Conservation (phyloP, 805 yeast species). For the Metschnikowia baotianmanensis region DNA sequence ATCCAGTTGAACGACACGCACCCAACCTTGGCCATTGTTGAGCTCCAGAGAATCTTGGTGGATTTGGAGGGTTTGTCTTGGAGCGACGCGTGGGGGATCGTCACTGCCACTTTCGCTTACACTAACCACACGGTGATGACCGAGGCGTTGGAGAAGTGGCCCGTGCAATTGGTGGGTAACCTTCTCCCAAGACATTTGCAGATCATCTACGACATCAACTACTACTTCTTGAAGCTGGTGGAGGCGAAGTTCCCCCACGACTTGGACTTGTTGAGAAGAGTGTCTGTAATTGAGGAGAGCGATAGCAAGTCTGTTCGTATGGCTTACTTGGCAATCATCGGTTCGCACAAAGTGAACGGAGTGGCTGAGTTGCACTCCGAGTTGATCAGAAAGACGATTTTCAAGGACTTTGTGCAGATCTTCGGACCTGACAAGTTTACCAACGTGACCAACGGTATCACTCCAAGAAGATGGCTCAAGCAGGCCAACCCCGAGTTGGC, state of each 20-base stretch:
- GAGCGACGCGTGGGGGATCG: conserved; percentile 85
- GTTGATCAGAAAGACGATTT: conserved; percentile 82
- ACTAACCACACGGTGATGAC: conserved; percentile 94
- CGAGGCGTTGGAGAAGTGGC: conserved; percentile 96
- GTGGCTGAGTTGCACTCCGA: conserved; percentile 95
- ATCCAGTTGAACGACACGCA: conserved; percentile 94
- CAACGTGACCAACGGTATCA: conserved; percentile 91
- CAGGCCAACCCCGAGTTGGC: conserved; percentile 88
- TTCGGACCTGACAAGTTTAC: conserved; percentile 83
- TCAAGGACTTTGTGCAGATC: conserved; percentile 82
- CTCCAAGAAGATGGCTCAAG: conserved; percentile 94
- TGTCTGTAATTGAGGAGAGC: conserved; percentile 83
- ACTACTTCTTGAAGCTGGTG: conserved; percentile 71
- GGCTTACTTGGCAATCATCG: conserved; percentile 90
- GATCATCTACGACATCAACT: conserved; percentile 82
- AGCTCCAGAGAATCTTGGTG: conserved; percentile 79
- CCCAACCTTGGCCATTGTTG: conserved; percentile 89
- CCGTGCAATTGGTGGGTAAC: conserved; percentile 72
- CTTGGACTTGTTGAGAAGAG: conserved; percentile 59
- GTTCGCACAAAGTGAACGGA: conserved; percentile 92
- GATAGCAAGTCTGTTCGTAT: conserved; percentile 80
- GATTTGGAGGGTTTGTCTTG: conserved; percentile 80
- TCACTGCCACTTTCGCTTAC: conserved; percentile 78
- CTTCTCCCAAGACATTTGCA: conserved; percentile 89
- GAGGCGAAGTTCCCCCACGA: conserved; percentile 77